Base-by-base conservation (phyloP, 2,329 filamentous ascomycete genomes). In the Karstenula rhodostoma region DNA sequence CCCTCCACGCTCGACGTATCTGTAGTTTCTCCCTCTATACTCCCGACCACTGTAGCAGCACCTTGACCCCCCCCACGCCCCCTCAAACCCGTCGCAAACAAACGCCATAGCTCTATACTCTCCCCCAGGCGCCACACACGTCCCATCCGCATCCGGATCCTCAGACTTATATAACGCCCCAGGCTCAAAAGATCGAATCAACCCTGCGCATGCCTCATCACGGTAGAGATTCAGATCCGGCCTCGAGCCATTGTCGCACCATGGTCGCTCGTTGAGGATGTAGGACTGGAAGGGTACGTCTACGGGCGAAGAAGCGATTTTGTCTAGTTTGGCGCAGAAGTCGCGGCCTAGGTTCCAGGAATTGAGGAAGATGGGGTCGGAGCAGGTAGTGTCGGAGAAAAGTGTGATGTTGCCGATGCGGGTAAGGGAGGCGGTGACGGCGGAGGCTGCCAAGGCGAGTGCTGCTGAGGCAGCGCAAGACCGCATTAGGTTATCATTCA, bases 371-470 rank as follows among this genome's bases (percentile, higher is more conserved):
- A 40, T 33, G 13, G 33, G 22, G 15, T 52, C 49, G 8, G 49
- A 22, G 35, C 49, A 52, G 22, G 10, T 29, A 10, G 49, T 42
- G 13, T 52, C 35, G 15, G 49, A 52, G 17, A 52, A 52, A 10
- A 52, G 49, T n/a, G 49, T 52, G 33, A 52, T 52, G 33, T 52
- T 52, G 49, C 49, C 49, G 3, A 32, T 52, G 12, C 42, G 25
- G 4, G 49, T 27, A 17, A 52, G 49, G 19, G 40, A 12, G 19
- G 49, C 49, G 7, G 35, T n/a, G 33, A 22, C 35, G 19, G 27
- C 8, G 27, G 27, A 29, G 8, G 27, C 27, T 8, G 8, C 27
- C 27, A 29, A 29, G 4, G 27, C 27, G 27, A 29, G 27, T 8
- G 27, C 27, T 29, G 27, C 27, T 4, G 27, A 29, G 27, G 27